phyloP scores from a whole-genome alignment of 129 eudicot species.

The Flaveria trinervia region DNA sequence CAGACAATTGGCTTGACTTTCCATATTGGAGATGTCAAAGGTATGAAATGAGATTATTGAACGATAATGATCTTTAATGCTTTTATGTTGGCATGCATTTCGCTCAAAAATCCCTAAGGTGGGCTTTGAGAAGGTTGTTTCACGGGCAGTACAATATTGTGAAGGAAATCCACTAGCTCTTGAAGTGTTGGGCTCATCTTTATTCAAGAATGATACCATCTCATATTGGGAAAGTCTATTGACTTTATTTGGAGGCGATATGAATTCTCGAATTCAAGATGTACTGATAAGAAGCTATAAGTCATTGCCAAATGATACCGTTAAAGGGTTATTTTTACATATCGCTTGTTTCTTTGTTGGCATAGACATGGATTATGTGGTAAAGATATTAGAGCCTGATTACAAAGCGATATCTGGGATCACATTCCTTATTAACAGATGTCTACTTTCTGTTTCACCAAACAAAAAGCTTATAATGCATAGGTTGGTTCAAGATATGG shows the following conservation, averaged over 20 bases:
- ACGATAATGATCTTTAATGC: not conserved
- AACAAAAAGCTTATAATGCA: conserved; percentile 33
- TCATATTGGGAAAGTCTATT: not conserved
- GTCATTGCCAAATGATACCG: not conserved
- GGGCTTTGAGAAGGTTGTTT: not conserved
- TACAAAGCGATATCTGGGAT: conserved; percentile 7
- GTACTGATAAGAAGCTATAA: not conserved
- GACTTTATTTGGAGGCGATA: not conserved
- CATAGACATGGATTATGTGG: conserved; percentile 18
- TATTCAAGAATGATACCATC: not conserved
- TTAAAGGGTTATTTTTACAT: conserved; percentile 36
- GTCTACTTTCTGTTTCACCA: conserved; percentile 20
- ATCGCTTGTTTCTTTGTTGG: conserved; percentile 47
- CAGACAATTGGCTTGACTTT: conserved; percentile 4
- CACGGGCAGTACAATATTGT: conserved; percentile 6
- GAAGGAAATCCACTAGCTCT: conserved; percentile 35
- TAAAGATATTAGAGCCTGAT: conserved; percentile 31
- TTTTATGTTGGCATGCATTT: conserved; percentile 30
- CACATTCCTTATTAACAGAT: conserved; percentile 3
- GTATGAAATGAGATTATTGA: conserved; percentile 5
- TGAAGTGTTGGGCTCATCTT: conserved; percentile 20
- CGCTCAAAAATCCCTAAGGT: not conserved
- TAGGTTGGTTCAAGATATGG: conserved; percentile 28
- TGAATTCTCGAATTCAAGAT: not conserved
- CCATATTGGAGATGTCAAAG: conserved; percentile 8